A percentile compares a stretch with the other conserved stretches of the same genome.
Conservation (phyloP, 2,329 filamentous ascomycete genomes). For the Leptographium wingfieldii region DNA sequence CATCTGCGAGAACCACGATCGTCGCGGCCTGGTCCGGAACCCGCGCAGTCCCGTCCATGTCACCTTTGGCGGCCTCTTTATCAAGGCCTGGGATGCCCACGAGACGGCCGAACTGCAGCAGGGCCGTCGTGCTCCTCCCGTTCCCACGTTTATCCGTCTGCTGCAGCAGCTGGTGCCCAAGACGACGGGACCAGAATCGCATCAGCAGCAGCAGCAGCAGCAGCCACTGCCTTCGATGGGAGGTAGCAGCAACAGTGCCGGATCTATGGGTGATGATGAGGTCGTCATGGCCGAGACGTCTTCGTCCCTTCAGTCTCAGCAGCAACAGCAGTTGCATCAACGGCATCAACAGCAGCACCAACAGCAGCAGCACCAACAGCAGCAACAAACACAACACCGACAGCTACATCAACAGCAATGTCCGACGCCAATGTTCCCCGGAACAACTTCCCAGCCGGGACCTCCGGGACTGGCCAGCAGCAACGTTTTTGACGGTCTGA, state of each 20-base stretch:
- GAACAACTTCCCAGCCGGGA: background rate
- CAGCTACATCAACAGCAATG: background rate
- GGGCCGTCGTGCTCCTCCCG: constrained; percentile 26
- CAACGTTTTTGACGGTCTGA: constrained; percentile 2
- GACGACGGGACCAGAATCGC: background rate
- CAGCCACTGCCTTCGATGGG: background rate
- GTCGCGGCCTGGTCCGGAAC: constrained; percentile 34
- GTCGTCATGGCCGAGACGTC: constrained; percentile 8
- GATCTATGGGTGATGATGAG: constrained; percentile 1
- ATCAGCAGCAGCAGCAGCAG: background rate
- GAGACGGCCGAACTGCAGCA: constrained; percentile 32
- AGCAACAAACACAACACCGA: constrained; percentile 22
- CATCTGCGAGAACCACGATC: constrained; percentile 41
- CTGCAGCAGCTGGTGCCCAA: constrained; percentile 29
- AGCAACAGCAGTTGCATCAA: constrained; percentile 18
- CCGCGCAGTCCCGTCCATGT: constrained; percentile 43
- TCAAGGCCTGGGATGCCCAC: constrained; percentile 51
- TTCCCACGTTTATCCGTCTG: constrained; percentile 33
- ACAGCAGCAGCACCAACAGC: constrained; percentile 7
- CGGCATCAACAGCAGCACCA: constrained; percentile 20
- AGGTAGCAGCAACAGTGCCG: constrained; percentile 15
- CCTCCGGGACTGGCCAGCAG: background rate
- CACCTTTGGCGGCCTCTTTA: constrained; percentile 42
- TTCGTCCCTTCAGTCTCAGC: constrained; percentile 18
- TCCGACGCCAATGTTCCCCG: background rate